Percentiles rank a stretch among this genome's conserved stretches.
Conservation (phyloP, 2,329 filamentous ascomycete species). For the Alternaria sp. region DNA sequence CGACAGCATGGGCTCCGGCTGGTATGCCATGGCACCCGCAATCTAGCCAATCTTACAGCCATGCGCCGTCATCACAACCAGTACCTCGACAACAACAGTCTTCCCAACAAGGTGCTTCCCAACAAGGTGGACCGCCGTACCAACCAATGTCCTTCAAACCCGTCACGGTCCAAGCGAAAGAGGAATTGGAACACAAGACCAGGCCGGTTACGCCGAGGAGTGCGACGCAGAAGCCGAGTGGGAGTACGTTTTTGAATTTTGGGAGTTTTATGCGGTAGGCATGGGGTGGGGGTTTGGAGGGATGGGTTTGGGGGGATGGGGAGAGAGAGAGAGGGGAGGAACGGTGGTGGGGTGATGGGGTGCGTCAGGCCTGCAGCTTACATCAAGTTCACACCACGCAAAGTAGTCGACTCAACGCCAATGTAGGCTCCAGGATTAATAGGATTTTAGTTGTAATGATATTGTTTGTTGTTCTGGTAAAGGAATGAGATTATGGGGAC, state of each 20-base stretch:
- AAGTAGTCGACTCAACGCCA: not conserved
- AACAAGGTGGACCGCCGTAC: not conserved
- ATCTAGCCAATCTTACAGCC: no score
- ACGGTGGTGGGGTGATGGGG: not conserved
- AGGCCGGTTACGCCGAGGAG: not conserved
- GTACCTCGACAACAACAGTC: no score
- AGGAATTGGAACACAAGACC: not conserved
- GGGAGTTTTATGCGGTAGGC: conserved; percentile 6
- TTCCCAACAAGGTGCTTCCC: no score
- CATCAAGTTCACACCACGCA: not conserved
- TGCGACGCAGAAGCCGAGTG: not conserved
- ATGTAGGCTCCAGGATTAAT: not conserved
- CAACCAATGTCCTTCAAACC: conserved; percentile 3
- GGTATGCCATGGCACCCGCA: not conserved
- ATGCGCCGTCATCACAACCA: no score
- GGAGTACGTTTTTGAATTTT: conserved; percentile 9
- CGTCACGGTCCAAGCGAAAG: not conserved
- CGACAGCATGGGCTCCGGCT: not conserved
- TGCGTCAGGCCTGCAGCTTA: not conserved
- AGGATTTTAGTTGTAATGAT: not conserved
- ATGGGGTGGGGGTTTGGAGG: not conserved
- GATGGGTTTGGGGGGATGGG: no score
- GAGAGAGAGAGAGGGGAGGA: not conserved
- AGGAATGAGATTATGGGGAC: not conserved
- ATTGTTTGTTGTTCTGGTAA: not conserved